Conservation (phyloP, 208 protist species). For the Leishmania mexicana region DNA sequence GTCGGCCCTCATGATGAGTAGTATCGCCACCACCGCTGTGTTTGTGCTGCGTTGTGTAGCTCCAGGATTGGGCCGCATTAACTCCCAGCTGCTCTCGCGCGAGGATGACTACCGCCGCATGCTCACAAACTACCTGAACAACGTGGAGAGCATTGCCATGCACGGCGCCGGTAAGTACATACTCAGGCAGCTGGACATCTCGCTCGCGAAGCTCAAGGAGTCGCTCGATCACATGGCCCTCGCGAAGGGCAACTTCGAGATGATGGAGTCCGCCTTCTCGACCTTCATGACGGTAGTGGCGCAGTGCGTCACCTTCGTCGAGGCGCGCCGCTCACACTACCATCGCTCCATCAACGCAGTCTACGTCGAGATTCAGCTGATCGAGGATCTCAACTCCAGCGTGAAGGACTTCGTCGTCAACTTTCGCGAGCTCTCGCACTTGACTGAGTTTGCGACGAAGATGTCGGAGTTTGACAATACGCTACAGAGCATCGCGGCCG, state of each 20-base stretch:
- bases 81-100: conserved; percentile 65
- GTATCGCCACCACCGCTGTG: conserved; percentile 54
- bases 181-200: conserved; percentile 54
- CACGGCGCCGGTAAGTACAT: conserved; percentile 69
- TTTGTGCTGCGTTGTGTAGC: conserved; percentile 57
- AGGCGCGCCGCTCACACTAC: conserved; percentile 34
- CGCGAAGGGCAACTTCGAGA: conserved; percentile 74
- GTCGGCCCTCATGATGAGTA: conserved; percentile 49
- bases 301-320: conserved; percentile 61
- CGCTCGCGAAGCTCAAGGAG: conserved; percentile 61
- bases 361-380: conserved; percentile 79
- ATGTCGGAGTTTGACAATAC: conserved; percentile 82
- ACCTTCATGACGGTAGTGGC: conserved; percentile 62
- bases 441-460: conserved; percentile 79
- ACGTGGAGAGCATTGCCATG: conserved; percentile 88
- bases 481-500: conserved; percentile 69
- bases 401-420: conserved; percentile 89
- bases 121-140: conserved; percentile 65
- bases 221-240: conserved; percentile 82
- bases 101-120: conserved; percentile 86
- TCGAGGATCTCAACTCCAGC: conserved; percentile 80
- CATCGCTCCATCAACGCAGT: conserved; percentile 59
- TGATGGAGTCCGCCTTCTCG: conserved; percentile 72
- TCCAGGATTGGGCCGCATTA: conserved; percentile 79
- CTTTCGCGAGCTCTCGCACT: conserved; percentile 85